Conservation (phyloP, 805 yeast species). For the Saccharomycopsis selenospora region DNA sequence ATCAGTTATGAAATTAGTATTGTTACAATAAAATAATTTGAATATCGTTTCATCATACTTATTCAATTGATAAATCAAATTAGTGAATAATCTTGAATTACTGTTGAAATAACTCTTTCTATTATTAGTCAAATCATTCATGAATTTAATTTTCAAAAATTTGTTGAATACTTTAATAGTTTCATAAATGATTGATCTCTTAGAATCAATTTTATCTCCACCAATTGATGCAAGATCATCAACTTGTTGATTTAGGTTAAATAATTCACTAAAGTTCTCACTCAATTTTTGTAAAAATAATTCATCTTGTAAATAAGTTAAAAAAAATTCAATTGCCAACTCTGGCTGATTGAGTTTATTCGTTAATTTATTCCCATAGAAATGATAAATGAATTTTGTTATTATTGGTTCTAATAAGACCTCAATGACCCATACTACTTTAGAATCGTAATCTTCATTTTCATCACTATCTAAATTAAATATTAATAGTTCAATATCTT, state of each 20-base stretch:
- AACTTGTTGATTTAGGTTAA: neutral
- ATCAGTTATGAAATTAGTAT: constrained; percentile 6
- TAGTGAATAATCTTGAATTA: constrained; percentile 16
- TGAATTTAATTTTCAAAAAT: constrained; percentile 16
- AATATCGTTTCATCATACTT: constrained; percentile 14
- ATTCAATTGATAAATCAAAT: constrained; percentile 18
- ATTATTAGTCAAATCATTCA: constrained; percentile 15
- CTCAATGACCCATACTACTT: constrained; percentile 14
- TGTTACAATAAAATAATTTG: constrained; percentile 12
- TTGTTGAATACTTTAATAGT: constrained; percentile 16
- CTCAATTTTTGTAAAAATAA: constrained; percentile 5
- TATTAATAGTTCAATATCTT: neutral
- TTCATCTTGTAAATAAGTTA: constrained; percentile 12
- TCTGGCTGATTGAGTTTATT: constrained; percentile 20
- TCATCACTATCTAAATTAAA: neutral
- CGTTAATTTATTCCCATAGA: constrained; percentile 19
- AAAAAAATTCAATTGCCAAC: constrained; percentile 17
- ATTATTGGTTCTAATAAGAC: constrained; percentile 13
- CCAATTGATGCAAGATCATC: neutral
- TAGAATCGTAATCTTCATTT: neutral
- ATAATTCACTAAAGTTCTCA: neutral
- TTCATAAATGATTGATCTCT: constrained; percentile 6
- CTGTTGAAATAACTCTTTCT: constrained; percentile 8
- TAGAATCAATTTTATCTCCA: too few relatives aligned
- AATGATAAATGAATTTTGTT: constrained; percentile 19